Conservation (phyloP, 2,329 filamentous ascomycete genomes). For the Botryosphaeria dothidea region DNA sequence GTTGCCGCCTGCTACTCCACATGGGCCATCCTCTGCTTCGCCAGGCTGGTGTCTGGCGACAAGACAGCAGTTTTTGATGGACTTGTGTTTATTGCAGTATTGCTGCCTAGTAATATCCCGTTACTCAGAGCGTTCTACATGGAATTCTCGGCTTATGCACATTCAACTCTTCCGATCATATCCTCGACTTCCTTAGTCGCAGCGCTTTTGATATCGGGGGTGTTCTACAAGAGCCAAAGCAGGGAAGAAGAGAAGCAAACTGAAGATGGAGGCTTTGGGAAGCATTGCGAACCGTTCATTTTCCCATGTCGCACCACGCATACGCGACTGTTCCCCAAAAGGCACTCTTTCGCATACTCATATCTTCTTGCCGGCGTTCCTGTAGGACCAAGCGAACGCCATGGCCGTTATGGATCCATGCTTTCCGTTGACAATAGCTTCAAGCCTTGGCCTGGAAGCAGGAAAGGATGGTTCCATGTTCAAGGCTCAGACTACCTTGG, state of each 20-base stretch:
- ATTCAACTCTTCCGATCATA: neutral
- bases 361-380: constrained; percentile 71
- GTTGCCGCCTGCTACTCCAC: constrained; percentile 7
- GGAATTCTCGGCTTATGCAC: neutral
- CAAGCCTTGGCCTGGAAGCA: constrained; percentile 27
- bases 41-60: neutral
- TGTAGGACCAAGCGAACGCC: constrained; percentile 52
- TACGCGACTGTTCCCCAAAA: constrained; percentile 65
- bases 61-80: neutral
- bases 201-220: neutral
- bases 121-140: neutral
- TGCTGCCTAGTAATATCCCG: neutral
- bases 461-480: constrained; percentile 59
- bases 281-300: constrained; percentile 45
- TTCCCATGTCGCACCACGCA: constrained; percentile 69
- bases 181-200: neutral
- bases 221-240: neutral
- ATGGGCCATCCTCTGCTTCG: neutral
- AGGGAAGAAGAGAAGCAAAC: neutral
- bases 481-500: constrained; percentile 62
- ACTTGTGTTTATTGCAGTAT: neutral
- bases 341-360: constrained; percentile 68
- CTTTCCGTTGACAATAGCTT: constrained; percentile 48
- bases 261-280: neutral
- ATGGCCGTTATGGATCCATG: constrained; percentile 54